Evolutionary conservation across 805 yeast genomes (phyloP), one percentile per base, ranked within the genome.

Genomic region (Yamadazyma endophytica): DNA sequence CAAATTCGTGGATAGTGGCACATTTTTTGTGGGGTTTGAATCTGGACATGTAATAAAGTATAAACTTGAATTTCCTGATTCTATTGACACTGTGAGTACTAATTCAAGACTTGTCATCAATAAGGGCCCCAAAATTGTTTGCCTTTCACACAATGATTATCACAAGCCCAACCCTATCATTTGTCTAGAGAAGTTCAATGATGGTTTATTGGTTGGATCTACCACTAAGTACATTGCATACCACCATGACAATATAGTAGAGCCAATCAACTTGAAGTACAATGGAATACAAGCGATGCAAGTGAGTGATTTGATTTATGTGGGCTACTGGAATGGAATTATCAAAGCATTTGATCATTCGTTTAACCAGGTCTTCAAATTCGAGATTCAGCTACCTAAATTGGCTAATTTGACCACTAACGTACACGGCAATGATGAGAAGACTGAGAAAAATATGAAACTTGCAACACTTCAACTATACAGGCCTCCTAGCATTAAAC

Each of bases 11-110:
- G 45, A 44, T 8, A 42, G 47, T 2, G 19, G 34, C 6, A 39
- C 50, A 7, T 34, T 53, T 1, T 53, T 54, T 12, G 61, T 80
- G 5, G 95, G 94, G 1, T 85, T 72, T 47, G 95, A 85, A 50
- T 78, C 83, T 12, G 95, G 95, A 0, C 78, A 74, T 43, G 31
- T 65, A 6, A 22, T 54, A 14, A 65, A 61, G 1, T 44, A 56
- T 17, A 23, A 39, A 5, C 35, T 62, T 4, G 53, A 47, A 17
- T 24, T 33, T 11, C 34, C 31, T 6, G 20, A 33, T 9, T 18
- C 23, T 12, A 26, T 12, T 9, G 27, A 21, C 17, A 13, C 21
- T 4, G 13, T 21, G 15, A 24, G 20, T 11, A 21, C 13, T 8
- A 21, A 21, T 8, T 25, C 32, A 21, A 25, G 36, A 17, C 17